Evolutionary conservation across 345 rosid species (phyloP).

Genomic region (Salix purpurea): DNA sequence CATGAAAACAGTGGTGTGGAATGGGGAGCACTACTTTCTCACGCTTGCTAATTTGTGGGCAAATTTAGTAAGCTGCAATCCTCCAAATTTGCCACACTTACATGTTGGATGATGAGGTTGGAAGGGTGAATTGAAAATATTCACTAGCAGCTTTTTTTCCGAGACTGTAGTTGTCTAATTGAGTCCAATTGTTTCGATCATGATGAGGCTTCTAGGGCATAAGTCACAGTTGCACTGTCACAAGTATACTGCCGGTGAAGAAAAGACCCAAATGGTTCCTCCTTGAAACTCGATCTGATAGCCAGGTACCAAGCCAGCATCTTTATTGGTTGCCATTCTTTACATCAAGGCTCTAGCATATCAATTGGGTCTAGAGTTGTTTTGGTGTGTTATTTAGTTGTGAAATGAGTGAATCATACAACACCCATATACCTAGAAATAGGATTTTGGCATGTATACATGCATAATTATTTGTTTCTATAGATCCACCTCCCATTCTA

Average conservation of each 20-base stretch:
- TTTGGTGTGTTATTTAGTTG: constrained; percentile 10
- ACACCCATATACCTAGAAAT: constrained; percentile 12
- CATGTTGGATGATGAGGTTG: constrained; percentile 16
- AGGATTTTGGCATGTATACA: not conserved
- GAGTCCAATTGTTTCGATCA: not conserved
- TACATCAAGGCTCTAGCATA: constrained; percentile 22
- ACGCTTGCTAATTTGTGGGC: constrained; percentile 82
- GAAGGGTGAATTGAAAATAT: not conserved
- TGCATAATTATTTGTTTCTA: not conserved
- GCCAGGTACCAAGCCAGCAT: not conserved
- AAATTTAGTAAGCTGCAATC: constrained; percentile 48
- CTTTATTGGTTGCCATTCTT: constrained; percentile 27
- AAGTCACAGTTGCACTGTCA: not conserved
- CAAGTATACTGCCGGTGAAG: not conserved
- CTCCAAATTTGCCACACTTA: constrained; percentile 49
- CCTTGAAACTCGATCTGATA: constrained; percentile 3
- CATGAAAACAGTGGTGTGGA: constrained; percentile 58
- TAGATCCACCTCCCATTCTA: not conserved
- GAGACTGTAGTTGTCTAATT: not conserved
- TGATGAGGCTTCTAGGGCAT: constrained; percentile 8
- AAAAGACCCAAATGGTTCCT: constrained; percentile 4
- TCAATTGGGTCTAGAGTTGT: constrained; percentile 19
- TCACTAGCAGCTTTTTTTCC: not conserved
- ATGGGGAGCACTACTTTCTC: constrained; percentile 51
- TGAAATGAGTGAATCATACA: constrained; percentile 25